phyloP scores from a whole-genome alignment of 2,329 filamentous ascomycete genomes.

The Rutstroemia sp. region DNA sequence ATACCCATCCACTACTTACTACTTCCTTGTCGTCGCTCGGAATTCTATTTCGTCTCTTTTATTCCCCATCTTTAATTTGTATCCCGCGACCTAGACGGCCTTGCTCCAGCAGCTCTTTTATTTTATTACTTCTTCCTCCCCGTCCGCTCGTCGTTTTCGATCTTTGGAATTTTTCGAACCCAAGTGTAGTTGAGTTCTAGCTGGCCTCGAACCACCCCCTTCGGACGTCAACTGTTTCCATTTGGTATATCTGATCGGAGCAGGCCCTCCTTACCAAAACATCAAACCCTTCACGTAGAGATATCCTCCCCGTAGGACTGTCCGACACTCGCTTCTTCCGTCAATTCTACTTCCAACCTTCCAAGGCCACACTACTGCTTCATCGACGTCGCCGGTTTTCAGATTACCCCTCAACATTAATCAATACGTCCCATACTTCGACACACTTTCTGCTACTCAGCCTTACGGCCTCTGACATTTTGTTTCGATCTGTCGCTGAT shows the following conservation, averaged over 20 bases:
- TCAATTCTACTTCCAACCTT: neutral
- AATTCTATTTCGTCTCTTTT: too few relatives aligned
- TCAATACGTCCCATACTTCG: slow-evolving; percentile 10
- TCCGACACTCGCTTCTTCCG: slow-evolving; percentile 25
- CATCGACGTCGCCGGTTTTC: slow-evolving; percentile 23
- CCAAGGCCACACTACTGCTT: slow-evolving; percentile 23
- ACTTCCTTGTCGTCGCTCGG: neutral
- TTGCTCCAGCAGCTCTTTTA: neutral
- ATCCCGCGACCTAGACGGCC: slow-evolving; percentile 16
- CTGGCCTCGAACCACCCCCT: slow-evolving; percentile 28
- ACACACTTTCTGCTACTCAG: slow-evolving; percentile 13
- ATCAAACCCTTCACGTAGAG: slow-evolving; percentile 4
- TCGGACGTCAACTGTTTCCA: slow-evolving; percentile 30
- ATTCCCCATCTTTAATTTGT: slow-evolving; percentile 6
- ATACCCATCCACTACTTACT: neutral
- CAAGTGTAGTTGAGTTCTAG: slow-evolving; percentile 23
- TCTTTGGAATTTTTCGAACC: neutral
- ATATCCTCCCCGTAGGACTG: slow-evolving; percentile 7
- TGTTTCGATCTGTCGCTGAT: slow-evolving; percentile 25
- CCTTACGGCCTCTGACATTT: slow-evolving; percentile 15
- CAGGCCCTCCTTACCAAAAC: slow-evolving; percentile 23
- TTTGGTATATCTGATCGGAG: slow-evolving; percentile 28
- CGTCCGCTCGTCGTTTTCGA: neutral
- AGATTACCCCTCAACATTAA: slow-evolving; percentile 10
- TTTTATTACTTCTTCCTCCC: neutral